Conservation (phyloP, 2,329 filamentous ascomycete genomes). For the Tolypocladium capitatum region DNA sequence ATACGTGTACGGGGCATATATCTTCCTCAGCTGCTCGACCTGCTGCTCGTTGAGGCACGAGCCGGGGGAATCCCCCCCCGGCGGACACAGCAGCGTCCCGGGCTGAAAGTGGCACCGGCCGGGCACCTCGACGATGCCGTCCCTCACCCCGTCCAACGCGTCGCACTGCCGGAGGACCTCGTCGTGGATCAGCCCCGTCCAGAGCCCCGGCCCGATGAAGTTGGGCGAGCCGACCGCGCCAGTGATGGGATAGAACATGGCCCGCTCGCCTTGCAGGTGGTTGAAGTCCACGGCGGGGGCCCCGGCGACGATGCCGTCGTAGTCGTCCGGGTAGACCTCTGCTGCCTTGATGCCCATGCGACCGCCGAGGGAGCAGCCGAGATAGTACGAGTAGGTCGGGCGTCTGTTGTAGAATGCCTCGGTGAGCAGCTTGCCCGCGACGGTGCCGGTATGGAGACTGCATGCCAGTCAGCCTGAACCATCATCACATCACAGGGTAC, state of each 20-base stretch:
- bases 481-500: background rate
- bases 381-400: constrained; percentile 35
- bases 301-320: constrained; percentile 42
- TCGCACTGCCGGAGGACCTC: constrained; percentile 31
- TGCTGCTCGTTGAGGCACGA: constrained; percentile 30
- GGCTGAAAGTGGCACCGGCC: constrained; percentile 29
- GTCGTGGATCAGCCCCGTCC: constrained; percentile 11
- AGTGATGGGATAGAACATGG: constrained; percentile 28
- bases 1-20: constrained; percentile 12
- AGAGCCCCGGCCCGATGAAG: constrained; percentile 12
- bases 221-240: constrained; percentile 18
- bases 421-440: constrained; percentile 32
- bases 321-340: constrained; percentile 40
- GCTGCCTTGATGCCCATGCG: constrained; percentile 42
- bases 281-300: constrained; percentile 26
- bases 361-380: constrained; percentile 47
- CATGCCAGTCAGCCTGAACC: background rate
- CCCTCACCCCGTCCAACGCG: constrained; percentile 30
- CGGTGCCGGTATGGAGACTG: constrained; percentile 31
- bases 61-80: constrained; percentile 1
- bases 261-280: constrained; percentile 19
- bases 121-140: constrained; percentile 34
- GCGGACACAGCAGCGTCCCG: constrained; percentile 26
- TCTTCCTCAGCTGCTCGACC: constrained; percentile 19
- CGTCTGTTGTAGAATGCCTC: constrained; percentile 29